Conservation (phyloP, 208 protist species). For the Leishmania amazonensis region DNA sequence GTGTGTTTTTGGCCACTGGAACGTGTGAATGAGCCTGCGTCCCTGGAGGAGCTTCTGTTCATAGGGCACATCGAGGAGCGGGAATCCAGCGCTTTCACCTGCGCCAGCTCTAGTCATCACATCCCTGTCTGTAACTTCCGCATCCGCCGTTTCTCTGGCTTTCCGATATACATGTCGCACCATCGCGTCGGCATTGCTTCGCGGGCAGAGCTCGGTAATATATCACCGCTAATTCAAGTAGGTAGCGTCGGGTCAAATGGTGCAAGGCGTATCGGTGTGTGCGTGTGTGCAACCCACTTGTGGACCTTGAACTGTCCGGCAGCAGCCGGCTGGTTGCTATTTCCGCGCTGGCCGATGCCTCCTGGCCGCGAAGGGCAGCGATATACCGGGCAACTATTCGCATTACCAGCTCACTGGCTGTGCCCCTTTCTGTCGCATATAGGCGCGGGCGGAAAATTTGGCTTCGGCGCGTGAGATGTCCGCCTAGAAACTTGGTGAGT, state of each 20-base stretch:
- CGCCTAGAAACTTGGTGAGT: background rate
- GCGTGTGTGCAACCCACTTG: background rate
- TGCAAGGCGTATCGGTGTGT: background rate
- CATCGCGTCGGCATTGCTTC: background rate
- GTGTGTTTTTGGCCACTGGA: background rate
- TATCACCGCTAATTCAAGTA: background rate
- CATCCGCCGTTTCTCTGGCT: background rate
- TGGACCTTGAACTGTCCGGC: background rate
- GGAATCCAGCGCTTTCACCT: background rate
- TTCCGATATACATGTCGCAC: background rate
- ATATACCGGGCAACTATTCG: background rate
- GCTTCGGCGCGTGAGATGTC: background rate
- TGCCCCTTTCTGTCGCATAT: background rate
- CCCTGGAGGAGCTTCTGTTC: constrained; percentile 1
- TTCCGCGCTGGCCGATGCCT: background rate
- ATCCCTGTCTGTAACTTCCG: background rate
- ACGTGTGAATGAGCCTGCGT: background rate
- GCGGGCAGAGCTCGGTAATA: background rate
- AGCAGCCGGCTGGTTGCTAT: background rate
- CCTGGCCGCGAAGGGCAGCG: background rate
- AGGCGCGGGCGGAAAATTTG: background rate
- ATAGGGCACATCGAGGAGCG: background rate
- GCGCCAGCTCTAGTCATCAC: background rate
- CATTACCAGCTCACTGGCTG: background rate
- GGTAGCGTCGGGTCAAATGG: background rate